phyloP scores from a whole-genome alignment of 768 basidiomycete species.

The Lactifluus rugatus region DNA sequence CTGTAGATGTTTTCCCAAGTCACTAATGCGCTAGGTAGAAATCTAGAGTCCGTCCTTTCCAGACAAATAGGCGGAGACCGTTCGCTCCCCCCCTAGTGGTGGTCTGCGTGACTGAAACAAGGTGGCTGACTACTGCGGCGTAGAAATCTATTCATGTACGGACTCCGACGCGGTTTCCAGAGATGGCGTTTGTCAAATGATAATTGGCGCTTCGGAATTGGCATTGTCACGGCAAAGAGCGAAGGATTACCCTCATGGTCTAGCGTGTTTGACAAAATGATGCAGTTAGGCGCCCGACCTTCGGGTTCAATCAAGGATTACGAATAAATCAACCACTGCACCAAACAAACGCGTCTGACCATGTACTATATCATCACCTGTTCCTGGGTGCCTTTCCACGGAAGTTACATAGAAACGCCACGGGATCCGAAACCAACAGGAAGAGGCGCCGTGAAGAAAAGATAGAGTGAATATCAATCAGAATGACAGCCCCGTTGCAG shows the following conservation, averaged over 20 bases:
- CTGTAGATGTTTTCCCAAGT: not conserved
- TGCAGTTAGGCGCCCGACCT: not conserved
- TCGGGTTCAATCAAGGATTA: not conserved
- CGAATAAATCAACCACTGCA: too few species aligned
- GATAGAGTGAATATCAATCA: not conserved
- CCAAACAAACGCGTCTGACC: too few species aligned
- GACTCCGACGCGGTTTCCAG: too few species aligned
- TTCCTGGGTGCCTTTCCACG: not conserved
- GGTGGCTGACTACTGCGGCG: too few species aligned
- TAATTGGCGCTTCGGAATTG: too few species aligned
- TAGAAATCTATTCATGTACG: not conserved
- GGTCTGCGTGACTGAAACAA: not conserved
- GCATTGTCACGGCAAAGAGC: not conserved
- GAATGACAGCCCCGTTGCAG: not conserved
- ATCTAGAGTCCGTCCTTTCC: not conserved
- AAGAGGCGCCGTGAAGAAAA: not conserved
- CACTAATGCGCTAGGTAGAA: not conserved
- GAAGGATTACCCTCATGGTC: not conserved
- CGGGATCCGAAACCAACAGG: not conserved
- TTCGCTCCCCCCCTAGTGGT: not conserved
- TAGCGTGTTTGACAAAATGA: not conserved
- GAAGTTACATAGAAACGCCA: not conserved
- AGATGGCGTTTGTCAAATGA: too few species aligned
- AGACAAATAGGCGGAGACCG: not conserved
- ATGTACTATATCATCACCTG: too few species aligned